These are phyloP conservation scores for Penicillium crystallinum DNA, from an alignment of 495 filamentous ascomycete genomes.

Conservation along the genomic window DNA sequence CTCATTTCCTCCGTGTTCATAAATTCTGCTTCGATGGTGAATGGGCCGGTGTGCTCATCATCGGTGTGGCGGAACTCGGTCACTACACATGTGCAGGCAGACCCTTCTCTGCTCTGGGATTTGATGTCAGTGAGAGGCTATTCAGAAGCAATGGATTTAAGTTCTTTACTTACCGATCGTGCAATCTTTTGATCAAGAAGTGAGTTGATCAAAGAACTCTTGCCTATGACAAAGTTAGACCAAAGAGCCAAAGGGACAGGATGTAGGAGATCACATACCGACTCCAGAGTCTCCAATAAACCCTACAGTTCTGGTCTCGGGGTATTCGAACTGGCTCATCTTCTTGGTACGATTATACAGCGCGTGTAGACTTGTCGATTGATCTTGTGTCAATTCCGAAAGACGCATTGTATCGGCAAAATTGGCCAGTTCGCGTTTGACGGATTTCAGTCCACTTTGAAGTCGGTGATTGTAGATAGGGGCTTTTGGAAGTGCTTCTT, in stretches of 20 bases:
- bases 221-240: not conserved
- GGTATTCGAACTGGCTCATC: not conserved
- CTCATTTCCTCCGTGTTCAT: slow-evolving; percentile 21
- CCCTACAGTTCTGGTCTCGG: not conserved
- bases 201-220: not conserved
- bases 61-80: not conserved
- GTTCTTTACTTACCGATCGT: not conserved
- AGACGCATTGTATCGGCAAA: not conserved
- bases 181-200: not conserved
- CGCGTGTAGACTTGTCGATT: not conserved
- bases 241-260: not conserved
- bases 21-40: slow-evolving; percentile 21
- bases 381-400: not conserved
- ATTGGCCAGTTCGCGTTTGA: not conserved
- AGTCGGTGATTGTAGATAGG: not conserved
- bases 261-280: not conserved
- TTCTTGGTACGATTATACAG: not conserved
- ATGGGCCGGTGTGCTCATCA: not conserved
- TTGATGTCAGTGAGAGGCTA: not conserved
- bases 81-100: not conserved
- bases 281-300: not conserved
- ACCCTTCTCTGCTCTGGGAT: not conserved
- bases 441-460: not conserved
- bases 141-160: not conserved
- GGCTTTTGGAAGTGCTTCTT: not conserved